Evolutionary conservation across 106 monocot genomes (phyloP).

Genomic region (Allium cepa): DNA sequence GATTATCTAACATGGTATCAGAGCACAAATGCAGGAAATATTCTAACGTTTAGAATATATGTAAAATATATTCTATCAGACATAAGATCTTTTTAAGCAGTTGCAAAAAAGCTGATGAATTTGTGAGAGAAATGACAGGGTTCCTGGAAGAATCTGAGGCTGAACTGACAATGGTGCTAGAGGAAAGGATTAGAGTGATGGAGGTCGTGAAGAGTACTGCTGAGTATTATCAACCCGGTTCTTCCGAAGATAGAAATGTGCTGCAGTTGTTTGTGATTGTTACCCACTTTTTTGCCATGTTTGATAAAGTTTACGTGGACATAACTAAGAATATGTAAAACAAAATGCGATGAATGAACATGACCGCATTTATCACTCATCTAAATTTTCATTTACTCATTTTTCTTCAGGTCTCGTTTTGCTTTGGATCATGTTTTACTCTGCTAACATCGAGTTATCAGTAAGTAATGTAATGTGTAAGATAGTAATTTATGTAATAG

Average conservation of each 20-base stretch:
- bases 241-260: slow-evolving; percentile 21
- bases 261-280: slow-evolving; percentile 61
- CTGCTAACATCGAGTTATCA: no score
- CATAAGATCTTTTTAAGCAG: slow-evolving; percentile 17
- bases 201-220: slow-evolving; percentile 58
- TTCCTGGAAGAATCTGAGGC: slow-evolving; percentile 33
- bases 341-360: no score
- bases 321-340: slow-evolving; percentile 37
- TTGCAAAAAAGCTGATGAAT: slow-evolving; percentile 24
- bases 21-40: no score
- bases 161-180: slow-evolving; percentile 22
- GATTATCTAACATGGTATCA: no score
- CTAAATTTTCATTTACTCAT: no score
- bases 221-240: slow-evolving; percentile 55
- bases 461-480: no score
- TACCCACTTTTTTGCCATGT: slow-evolving; percentile 51
- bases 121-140: slow-evolving; percentile 42
- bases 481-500: no score
- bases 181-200: slow-evolving; percentile 32
- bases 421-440: no score
- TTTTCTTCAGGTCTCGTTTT: no score
- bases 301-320: slow-evolving; percentile 48
- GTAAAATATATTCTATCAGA: no score
- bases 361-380: no score
- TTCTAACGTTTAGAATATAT: no score